A percentile compares a stretch with the other conserved stretches of the same genome.
Conservation (phyloP, 768 basidiomycete genomes). For the Candolleomyces efflorescens region DNA sequence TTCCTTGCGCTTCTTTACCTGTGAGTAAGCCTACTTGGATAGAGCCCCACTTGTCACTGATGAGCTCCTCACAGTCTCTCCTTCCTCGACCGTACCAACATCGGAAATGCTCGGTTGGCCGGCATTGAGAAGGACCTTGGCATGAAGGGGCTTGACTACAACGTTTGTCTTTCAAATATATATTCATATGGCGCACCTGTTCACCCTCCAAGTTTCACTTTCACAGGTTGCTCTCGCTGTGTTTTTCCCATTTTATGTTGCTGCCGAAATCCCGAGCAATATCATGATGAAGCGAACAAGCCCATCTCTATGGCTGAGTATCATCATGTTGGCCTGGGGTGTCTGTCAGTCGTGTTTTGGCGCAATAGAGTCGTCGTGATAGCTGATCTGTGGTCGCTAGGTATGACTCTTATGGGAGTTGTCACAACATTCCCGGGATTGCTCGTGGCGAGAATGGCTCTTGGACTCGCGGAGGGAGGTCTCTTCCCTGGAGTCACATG, state of each 20-base stretch:
- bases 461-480: constrained; percentile 27
- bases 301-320: constrained; percentile 27
- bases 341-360: constrained; percentile 17
- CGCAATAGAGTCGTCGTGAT: background rate
- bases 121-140: constrained; percentile 22
- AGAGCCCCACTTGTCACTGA: background rate
- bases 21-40: constrained; percentile 10
- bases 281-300: constrained; percentile 32
- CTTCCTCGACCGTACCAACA: constrained; percentile 28
- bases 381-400: constrained; percentile 6
- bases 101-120: constrained; percentile 28
- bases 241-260: constrained; percentile 29
- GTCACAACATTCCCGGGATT: constrained; percentile 22
- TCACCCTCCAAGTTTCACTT: background rate
- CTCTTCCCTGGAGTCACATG: constrained; percentile 28
- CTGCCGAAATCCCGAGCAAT: constrained; percentile 29
- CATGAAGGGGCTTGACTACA: constrained; percentile 26
- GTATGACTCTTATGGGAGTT: constrained; percentile 29
- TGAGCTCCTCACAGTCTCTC: constrained; percentile 17
- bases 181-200: background rate
- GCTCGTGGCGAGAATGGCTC: constrained; percentile 23
- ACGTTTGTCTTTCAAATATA: constrained; percentile 12
- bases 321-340: constrained; percentile 30
- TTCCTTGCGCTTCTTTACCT: constrained; percentile 28
- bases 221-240: constrained; percentile 24